phyloP scores from a whole-genome alignment of 2,329 filamentous ascomycete species.

The Calonectria honghensis region DNA sequence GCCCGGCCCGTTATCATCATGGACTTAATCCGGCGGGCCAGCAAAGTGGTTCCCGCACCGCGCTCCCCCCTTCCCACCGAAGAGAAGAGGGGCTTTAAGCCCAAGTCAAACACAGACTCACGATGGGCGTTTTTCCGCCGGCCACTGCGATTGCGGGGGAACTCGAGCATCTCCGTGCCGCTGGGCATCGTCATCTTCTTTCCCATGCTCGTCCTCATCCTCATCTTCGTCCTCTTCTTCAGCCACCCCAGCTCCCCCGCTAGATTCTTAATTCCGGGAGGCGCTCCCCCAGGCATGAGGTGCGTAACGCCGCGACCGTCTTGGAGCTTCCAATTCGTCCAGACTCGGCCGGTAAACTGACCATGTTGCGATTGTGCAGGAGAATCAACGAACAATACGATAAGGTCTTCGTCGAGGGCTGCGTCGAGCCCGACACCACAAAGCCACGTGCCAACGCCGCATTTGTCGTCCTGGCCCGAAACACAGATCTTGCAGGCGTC shows the following conservation, averaged over 20 bases:
- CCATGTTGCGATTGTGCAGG: constrained; percentile 66
- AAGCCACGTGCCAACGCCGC: constrained; percentile 92
- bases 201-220: constrained; percentile 90
- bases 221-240: constrained; percentile 93
- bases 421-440: constrained; percentile 85
- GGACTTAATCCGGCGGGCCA: constrained; percentile 76
- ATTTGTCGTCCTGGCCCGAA: constrained; percentile 95
- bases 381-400: constrained; percentile 98
- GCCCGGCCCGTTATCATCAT: constrained; percentile 62
- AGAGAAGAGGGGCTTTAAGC: constrained; percentile 67
- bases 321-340: not conserved
- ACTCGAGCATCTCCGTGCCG: constrained; percentile 94
- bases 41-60: constrained; percentile 68
- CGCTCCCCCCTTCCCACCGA: constrained; percentile 68
- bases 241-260: constrained; percentile 89
- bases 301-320: constrained; percentile 65
- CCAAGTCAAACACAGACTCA: constrained; percentile 63
- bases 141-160: constrained; percentile 91
- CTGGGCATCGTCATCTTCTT: constrained; percentile 95
- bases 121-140: constrained; percentile 88
- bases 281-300: constrained; percentile 92
- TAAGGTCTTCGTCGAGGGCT: constrained; percentile 95
- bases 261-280: constrained; percentile 89
- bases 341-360: constrained; percentile 41
- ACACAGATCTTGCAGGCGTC: constrained; percentile 97